A percentile compares a stretch with the other conserved stretches of the same genome.
Evolutionary conservation across 2,329 filamentous ascomycete species (phyloP).

Genomic region (Penicillium brevicompactum): DNA sequence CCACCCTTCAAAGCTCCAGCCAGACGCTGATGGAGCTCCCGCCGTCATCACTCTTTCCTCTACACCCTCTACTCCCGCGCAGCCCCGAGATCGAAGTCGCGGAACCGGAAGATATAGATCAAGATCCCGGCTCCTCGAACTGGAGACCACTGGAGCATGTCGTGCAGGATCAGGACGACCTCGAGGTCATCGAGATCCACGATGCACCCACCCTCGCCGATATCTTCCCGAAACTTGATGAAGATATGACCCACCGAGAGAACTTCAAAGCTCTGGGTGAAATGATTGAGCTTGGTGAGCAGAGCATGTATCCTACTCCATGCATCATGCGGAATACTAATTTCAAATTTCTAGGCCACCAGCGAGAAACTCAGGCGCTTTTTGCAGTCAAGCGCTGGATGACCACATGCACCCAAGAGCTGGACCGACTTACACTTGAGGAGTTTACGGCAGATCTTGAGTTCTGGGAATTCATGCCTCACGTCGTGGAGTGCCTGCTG

Average conservation of each 20-base stretch:
- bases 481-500: conserved; percentile 42
- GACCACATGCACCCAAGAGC: conserved; percentile 35
- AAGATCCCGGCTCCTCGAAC: conserved; percentile 47
- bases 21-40: conserved; percentile 23
- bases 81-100: conserved; percentile 54
- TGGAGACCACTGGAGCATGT: conserved; percentile 45
- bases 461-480: conserved; percentile 50
- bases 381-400: conserved; percentile 47
- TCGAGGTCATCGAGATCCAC: conserved; percentile 39
- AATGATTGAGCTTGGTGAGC: conserved; percentile 43
- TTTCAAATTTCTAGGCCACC: conserved; percentile 27
- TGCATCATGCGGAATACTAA: conserved; percentile 6
- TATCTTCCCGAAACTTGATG: conserved; percentile 39
- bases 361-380: conserved; percentile 35
- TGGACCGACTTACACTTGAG: conserved; percentile 38
- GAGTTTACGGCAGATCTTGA: conserved; percentile 42
- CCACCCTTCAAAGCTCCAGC: conserved; percentile 8
- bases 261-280: conserved; percentile 35
- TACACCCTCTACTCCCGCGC: conserved; percentile 37
- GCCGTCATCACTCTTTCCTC: conserved; percentile 45
- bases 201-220: conserved; percentile 36
- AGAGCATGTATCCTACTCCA: conserved; percentile 5
- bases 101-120: conserved; percentile 52
- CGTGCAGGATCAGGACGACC: conserved; percentile 31
- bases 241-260: conserved; percentile 30